These are phyloP conservation scores for Emydomyces testavorans DNA, from an alignment of 2,329 filamentous ascomycete species.

Conservation along the genomic window DNA sequence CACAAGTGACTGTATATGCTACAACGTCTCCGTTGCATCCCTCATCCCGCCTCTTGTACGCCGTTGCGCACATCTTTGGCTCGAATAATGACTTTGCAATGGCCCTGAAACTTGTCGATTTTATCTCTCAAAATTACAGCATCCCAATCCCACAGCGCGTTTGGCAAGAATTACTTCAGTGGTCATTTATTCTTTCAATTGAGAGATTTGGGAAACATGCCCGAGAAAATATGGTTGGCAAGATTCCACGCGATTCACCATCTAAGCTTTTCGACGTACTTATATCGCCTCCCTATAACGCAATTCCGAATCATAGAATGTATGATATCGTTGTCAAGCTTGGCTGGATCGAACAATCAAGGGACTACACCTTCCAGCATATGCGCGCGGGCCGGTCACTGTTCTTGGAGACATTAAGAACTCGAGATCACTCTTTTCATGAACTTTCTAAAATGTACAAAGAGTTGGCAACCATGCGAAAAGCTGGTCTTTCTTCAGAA, in stretches of 20 bases:
- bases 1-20: conserved; percentile 33
- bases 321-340: conserved; percentile 32
- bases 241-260: conserved; percentile 37
- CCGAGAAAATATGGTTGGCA: conserved; percentile 21
- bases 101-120: conserved; percentile 50
- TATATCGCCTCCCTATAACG: conserved; percentile 45
- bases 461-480: not conserved
- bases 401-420: conserved; percentile 22
- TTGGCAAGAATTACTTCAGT: conserved; percentile 58
- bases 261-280: conserved; percentile 49
- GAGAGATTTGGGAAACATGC: conserved; percentile 28
- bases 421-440: conserved; percentile 16
- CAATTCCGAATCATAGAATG: conserved; percentile 48
- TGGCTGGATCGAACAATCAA: conserved; percentile 17
- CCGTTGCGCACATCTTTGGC: conserved; percentile 59
- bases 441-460: conserved; percentile 5
- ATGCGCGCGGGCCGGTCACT: conserved; percentile 25
- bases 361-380: conserved; percentile 21
- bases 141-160: conserved; percentile 46
- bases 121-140: conserved; percentile 49
- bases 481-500: not conserved
- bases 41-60: conserved; percentile 47
- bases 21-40: conserved; percentile 48
- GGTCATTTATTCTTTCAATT: conserved; percentile 50
- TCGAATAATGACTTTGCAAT: conserved; percentile 51